phyloP scores from a whole-genome alignment of 2,329 filamentous ascomycete genomes.

The Bipolaris cookei region DNA sequence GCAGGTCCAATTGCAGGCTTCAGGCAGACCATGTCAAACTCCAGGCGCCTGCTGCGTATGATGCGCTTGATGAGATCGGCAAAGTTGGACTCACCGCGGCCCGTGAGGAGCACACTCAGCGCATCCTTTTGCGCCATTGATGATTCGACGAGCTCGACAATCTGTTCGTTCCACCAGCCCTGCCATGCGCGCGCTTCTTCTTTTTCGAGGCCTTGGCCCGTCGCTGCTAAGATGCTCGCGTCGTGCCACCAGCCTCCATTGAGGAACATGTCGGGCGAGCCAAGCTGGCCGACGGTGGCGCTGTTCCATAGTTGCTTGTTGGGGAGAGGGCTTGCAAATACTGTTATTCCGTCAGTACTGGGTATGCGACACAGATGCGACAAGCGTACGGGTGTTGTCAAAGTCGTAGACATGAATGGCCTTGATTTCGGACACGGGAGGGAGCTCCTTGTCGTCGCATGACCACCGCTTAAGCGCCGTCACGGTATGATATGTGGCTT shows the following conservation, averaged over 20 bases:
- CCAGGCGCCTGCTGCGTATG: slow-evolving; percentile 73
- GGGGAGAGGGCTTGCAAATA: slow-evolving; percentile 89
- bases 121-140: slow-evolving; percentile 85
- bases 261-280: slow-evolving; percentile 75
- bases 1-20: slow-evolving; percentile 85
- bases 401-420: slow-evolving; percentile 95
- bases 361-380: slow-evolving; percentile 7
- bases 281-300: slow-evolving; percentile 76
- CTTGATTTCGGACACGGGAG: slow-evolving; percentile 74
- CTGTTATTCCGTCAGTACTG: slow-evolving; percentile 51
- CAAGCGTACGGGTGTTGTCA: slow-evolving; percentile 82
- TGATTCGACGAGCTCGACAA: slow-evolving; percentile 78
- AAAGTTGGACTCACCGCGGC: slow-evolving; percentile 79
- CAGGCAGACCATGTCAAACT: slow-evolving; percentile 86
- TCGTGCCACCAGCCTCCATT: slow-evolving; percentile 99
- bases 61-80: slow-evolving; percentile 82
- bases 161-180: slow-evolving; percentile 96
- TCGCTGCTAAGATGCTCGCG: slow-evolving; percentile 80
- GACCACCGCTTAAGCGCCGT: slow-evolving; percentile 87
- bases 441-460: slow-evolving; percentile 73
- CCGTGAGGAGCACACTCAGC: slow-evolving; percentile 84
- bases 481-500: slow-evolving; percentile 59
- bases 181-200: slow-evolving; percentile 87
- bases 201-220: slow-evolving; percentile 78
- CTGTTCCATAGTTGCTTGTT: slow-evolving; percentile 88